Percentiles rank a stretch among this genome's conserved stretches.
phyloP scores from a whole-genome alignment of 306 rosid genomes.

The Pterocarpus santalinus region DNA sequence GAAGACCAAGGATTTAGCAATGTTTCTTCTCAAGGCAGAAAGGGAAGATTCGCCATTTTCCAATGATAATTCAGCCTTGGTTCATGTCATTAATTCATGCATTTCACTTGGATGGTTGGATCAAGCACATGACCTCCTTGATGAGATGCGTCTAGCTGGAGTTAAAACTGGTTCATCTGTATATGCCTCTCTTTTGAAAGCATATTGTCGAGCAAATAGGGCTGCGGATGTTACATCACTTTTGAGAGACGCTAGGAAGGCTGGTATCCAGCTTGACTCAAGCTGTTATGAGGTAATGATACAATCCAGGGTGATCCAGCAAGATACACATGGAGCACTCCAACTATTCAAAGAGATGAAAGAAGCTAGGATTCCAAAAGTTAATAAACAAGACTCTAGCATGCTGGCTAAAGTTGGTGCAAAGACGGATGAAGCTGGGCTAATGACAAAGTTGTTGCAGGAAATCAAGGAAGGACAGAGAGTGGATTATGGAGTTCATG shows the following conservation, averaged over 20 bases:
- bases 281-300: slow-evolving; percentile 80
- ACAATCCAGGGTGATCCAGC: slow-evolving; percentile 75
- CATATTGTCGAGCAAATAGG: slow-evolving; percentile 77
- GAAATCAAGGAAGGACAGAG: slow-evolving; percentile 87
- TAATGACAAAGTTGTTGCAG: slow-evolving; percentile 74
- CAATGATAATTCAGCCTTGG: slow-evolving; percentile 73
- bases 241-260: slow-evolving; percentile 80
- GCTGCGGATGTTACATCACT: slow-evolving; percentile 69
- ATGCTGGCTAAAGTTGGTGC: slow-evolving; percentile 55
- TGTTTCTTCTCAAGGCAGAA: slow-evolving; percentile 78
- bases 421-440: slow-evolving; percentile 59
- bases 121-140: slow-evolving; percentile 92
- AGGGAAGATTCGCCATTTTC: slow-evolving; percentile 78
- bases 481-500: slow-evolving; percentile 78
- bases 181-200: slow-evolving; percentile 79
- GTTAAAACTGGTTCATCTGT: slow-evolving; percentile 68
- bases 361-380: slow-evolving; percentile 73
- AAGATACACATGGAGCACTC: slow-evolving; percentile 82
- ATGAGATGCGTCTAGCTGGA: slow-evolving; percentile 89
- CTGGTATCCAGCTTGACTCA: slow-evolving; percentile 87
- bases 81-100: slow-evolving; percentile 83
- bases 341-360: slow-evolving; percentile 81
- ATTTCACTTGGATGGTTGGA: slow-evolving; percentile 89
- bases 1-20: slow-evolving; percentile 79
- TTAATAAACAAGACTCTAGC: slow-evolving; percentile 58